phyloP scores from a whole-genome alignment of 2,329 filamentous ascomycete genomes.

The Aspergillus nomiae region DNA sequence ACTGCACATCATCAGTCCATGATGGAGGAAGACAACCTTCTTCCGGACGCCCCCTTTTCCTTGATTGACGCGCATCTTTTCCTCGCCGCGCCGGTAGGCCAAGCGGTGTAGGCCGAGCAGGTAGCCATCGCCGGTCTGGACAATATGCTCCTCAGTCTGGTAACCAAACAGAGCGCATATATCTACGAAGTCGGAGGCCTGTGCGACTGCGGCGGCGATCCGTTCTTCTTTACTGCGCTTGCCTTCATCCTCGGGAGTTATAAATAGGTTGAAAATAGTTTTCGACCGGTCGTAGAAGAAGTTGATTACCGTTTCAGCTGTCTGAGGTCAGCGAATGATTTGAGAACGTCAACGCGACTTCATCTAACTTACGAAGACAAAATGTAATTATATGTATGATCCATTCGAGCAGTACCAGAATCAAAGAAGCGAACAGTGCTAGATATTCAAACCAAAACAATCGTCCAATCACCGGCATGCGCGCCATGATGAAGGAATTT shows the following conservation, averaged over 20 bases:
- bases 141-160: conserved; percentile 91
- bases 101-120: conserved; percentile 86
- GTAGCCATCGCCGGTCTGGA: conserved; percentile 92
- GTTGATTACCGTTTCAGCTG: conserved; percentile 76
- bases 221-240: conserved; percentile 69
- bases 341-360: neutral
- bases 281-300: conserved; percentile 83
- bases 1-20: conserved; percentile 97
- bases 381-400: conserved; percentile 84
- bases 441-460: conserved; percentile 76
- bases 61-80: conserved; percentile 74
- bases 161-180: conserved; percentile 92
- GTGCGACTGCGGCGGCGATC: conserved; percentile 74
- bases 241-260: conserved; percentile 68
- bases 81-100: conserved; percentile 79
- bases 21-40: conserved; percentile 89
- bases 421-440: conserved; percentile 79
- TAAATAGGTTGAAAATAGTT: conserved; percentile 76
- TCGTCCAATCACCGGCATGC: conserved; percentile 65
- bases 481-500: conserved; percentile 49
- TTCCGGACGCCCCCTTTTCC: conserved; percentile 68
- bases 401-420: conserved; percentile 79
- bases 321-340: conserved; percentile 20
- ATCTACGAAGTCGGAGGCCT: conserved; percentile 89
- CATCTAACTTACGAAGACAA: conserved; percentile 69